phyloP scores from a whole-genome alignment of 495 filamentous ascomycete species.

The Aspergillus avenaceus region DNA sequence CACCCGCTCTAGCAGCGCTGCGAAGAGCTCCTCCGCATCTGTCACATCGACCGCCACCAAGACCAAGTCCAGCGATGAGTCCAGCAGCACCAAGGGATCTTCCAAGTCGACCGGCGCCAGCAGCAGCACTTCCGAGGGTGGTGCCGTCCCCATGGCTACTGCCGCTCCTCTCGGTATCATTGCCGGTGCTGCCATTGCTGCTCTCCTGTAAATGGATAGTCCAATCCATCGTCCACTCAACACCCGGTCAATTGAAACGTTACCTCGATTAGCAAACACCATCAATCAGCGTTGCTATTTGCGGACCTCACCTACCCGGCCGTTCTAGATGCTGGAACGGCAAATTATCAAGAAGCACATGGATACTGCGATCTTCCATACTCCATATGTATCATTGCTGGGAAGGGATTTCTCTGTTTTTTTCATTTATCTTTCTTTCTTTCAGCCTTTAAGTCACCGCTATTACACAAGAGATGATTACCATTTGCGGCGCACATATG shows the following conservation, averaged over 20 bases:
- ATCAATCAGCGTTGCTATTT: neutral
- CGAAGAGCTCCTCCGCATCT: slow-evolving; percentile 1
- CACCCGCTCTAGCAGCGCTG: slow-evolving; percentile 6
- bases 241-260: neutral
- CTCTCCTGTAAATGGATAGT: slow-evolving; percentile 36
- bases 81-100: slow-evolving; percentile 2
- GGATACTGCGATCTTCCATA: slow-evolving; percentile 20
- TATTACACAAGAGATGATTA: slow-evolving; percentile 11
- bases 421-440: slow-evolving; percentile 3
- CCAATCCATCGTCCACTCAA: neutral
- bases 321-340: neutral
- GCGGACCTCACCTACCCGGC: neutral
- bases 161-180: slow-evolving; percentile 37
- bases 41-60: slow-evolving; percentile 8
- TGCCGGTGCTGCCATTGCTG: slow-evolving; percentile 45
- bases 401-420: slow-evolving; percentile 13
- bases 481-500: slow-evolving; percentile 25
- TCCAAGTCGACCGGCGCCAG: slow-evolving; percentile 10
- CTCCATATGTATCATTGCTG: slow-evolving; percentile 16
- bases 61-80: slow-evolving; percentile 6
- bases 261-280: neutral
- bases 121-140: slow-evolving; percentile 26
- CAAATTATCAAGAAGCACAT: slow-evolving; percentile 23
- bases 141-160: slow-evolving; percentile 31
- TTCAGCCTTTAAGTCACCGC: slow-evolving; percentile 7